Conservation (phyloP, 306 rosid genomes). For the Lathyrus aphaca region DNA sequence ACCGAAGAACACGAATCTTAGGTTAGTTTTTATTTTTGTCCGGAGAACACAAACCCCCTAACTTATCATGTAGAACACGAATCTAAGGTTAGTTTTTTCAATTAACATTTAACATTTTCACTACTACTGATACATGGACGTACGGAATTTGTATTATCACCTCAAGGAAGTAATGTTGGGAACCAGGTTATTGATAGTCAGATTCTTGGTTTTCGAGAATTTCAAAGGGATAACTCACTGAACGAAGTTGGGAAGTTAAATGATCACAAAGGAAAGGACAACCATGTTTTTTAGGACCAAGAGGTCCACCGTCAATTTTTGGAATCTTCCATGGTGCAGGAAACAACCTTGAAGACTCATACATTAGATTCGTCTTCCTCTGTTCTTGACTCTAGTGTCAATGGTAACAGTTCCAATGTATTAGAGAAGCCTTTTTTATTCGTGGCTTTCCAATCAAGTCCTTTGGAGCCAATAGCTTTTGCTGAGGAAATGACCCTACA, state of each 20-base stretch:
- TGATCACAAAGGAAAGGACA: slow-evolving; percentile 49
- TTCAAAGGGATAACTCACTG: slow-evolving; percentile 44
- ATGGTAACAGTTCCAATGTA: slow-evolving; percentile 36
- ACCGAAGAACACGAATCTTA: too few relatives aligned
- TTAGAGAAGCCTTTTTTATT: slow-evolving; percentile 49
- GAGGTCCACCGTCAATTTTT: slow-evolving; percentile 56
- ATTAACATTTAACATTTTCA: slow-evolving; percentile 30
- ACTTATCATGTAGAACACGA: too few relatives aligned
- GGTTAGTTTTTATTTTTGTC: too few relatives aligned
- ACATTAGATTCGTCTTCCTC: slow-evolving; percentile 49
- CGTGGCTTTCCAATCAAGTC: slow-evolving; percentile 49
- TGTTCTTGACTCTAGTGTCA: slow-evolving; percentile 44
- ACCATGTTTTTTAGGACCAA: slow-evolving; percentile 45
- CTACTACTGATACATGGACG: slow-evolving; percentile 48
- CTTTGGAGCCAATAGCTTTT: slow-evolving; percentile 55
- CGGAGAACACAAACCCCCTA: too few relatives aligned
- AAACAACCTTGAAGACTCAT: slow-evolving; percentile 41
- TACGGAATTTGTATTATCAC: slow-evolving; percentile 57
- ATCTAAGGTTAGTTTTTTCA: too few relatives aligned
- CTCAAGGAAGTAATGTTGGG: slow-evolving; percentile 55
- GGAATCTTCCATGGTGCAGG: slow-evolving; percentile 53
- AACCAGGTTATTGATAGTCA: slow-evolving; percentile 54
- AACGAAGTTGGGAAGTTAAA: slow-evolving; percentile 44
- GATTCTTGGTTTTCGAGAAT: slow-evolving; percentile 55
- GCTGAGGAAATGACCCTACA: slow-evolving; percentile 53